Conservation (phyloP, 1,139 yeast species). For the Lodderomyces jiufengensis region DNA sequence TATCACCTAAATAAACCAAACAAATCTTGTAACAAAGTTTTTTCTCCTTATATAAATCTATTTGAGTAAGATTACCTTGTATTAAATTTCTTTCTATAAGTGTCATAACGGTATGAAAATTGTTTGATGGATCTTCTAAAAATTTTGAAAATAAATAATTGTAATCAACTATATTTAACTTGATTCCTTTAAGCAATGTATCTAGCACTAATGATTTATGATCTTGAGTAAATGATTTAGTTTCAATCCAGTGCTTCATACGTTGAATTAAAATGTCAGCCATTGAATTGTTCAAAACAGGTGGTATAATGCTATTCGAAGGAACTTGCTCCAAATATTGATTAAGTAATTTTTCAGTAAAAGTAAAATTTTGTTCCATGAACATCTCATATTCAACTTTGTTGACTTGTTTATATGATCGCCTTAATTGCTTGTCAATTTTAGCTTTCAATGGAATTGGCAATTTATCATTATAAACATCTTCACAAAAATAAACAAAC, state of each 20-base stretch:
- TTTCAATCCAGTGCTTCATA: background rate
- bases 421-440: constrained; percentile 1
- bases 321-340: background rate
- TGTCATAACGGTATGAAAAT: constrained; percentile 18
- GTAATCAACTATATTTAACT: background rate
- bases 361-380: constrained; percentile 1
- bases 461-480: constrained; percentile 1
- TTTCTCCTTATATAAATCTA: constrained; percentile 7
- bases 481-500: constrained; percentile 3
- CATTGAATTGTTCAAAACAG: background rate
- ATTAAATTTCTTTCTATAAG: constrained; percentile 30
- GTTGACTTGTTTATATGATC: background rate
- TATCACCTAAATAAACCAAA: constrained; percentile 7
- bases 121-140: constrained; percentile 2
- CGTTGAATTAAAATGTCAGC: constrained; percentile 3
- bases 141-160: constrained; percentile 1
- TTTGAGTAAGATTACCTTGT: constrained; percentile 23
- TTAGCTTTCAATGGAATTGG: constrained; percentile 1
- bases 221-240: background rate
- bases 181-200: constrained; percentile 4
- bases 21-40: constrained; percentile 11
- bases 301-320: background rate
- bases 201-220: background rate
- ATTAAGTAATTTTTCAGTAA: background rate
- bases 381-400: background rate